These are phyloP conservation scores for Rhododendron ferrugineum DNA, from an alignment of 148 eudicot species.

Conservation along the genomic window DNA sequence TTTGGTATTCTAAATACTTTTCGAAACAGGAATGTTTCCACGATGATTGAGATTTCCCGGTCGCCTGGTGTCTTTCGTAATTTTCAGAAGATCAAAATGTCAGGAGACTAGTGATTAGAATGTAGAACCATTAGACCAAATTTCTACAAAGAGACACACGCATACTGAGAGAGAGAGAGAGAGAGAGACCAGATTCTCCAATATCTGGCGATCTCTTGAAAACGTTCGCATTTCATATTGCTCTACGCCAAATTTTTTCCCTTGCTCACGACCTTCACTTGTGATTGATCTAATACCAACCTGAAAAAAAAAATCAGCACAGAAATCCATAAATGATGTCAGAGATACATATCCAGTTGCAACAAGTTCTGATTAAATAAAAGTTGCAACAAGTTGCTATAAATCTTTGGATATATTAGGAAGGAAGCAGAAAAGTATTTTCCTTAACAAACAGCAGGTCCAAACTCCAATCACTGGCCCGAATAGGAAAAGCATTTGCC, in stretches of 20 bases:
- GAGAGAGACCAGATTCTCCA: conserved; percentile 76
- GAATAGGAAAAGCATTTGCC: background rate
- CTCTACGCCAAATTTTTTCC: conserved; percentile 93
- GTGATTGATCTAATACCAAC: conserved; percentile 89
- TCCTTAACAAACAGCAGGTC: background rate
- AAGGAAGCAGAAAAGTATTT: background rate
- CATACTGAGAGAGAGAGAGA: conserved; percentile 1
- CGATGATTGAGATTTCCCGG: background rate
- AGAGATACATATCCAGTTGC: background rate
- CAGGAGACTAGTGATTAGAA: background rate
- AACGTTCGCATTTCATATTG: conserved; percentile 95
- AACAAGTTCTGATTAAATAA: background rate
- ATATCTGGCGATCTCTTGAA: conserved; percentile 62
- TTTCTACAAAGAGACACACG: background rate
- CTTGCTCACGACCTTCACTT: conserved; percentile 91
- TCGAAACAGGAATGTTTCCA: background rate
- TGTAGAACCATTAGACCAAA: background rate
- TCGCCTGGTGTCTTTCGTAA: background rate
- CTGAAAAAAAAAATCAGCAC: conserved; percentile 30
- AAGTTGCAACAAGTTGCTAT: background rate
- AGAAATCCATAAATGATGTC: background rate
- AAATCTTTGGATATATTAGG: background rate
- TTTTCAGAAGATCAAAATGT: background rate
- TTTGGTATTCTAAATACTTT: background rate
- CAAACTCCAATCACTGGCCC: background rate